Evolutionary conservation across 1,139 yeast genomes (phyloP).

Genomic region (Diutina catenulata): DNA sequence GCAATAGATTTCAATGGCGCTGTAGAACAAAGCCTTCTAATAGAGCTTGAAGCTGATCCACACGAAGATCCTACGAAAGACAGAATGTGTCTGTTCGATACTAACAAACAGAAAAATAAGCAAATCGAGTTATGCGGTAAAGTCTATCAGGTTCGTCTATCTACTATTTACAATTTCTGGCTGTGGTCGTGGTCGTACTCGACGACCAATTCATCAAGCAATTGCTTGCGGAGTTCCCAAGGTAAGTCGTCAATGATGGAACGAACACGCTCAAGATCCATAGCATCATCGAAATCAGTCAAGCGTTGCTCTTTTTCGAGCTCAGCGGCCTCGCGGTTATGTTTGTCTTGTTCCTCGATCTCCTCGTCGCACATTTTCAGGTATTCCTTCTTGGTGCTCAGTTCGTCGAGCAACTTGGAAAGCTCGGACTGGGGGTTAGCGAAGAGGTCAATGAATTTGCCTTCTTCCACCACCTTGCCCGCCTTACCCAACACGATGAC

Average conservation of each 20-base stretch:
- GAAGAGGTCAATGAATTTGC: conserved; percentile 30
- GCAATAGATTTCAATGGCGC: too few relatives aligned
- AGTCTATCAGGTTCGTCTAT: too few relatives aligned
- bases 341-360: conserved; percentile 14
- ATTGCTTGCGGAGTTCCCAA: conserved; percentile 15
- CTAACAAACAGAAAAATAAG: too few relatives aligned
- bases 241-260: conserved; percentile 30
- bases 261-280: conserved; percentile 20
- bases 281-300: conserved; percentile 10
- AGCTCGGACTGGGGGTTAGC: conserved; percentile 32
- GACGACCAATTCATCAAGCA: not conserved
- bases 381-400: conserved; percentile 15
- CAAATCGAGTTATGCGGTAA: too few relatives aligned
- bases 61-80: too few relatives aligned
- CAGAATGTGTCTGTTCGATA: too few relatives aligned
- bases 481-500: conserved; percentile 45
- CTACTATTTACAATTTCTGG: not conserved
- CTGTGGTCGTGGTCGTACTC: not conserved
- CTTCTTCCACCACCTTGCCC: conserved; percentile 32
- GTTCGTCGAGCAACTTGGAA: conserved; percentile 31
- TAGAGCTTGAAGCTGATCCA: too few relatives aligned
- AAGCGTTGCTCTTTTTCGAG: conserved; percentile 14
- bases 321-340: conserved; percentile 18
- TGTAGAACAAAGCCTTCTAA: too few relatives aligned
- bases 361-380: conserved; percentile 15